Conservation (phyloP, 192 early-diverging fungal species). For the Backusella luteola region DNA sequence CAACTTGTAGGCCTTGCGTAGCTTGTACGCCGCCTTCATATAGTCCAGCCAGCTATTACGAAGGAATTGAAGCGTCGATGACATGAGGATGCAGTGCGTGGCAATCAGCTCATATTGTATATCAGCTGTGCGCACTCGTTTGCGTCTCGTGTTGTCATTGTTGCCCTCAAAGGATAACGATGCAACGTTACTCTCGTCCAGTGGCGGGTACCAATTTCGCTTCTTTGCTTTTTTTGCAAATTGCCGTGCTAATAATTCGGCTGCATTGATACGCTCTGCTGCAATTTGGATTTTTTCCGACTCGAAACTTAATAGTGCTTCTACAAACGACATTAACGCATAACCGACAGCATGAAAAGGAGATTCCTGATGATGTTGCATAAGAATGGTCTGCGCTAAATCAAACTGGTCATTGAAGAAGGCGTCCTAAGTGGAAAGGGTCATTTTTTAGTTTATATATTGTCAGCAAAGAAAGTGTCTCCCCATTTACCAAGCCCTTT, state of each 20-base stretch:
- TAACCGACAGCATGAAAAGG: constrained; percentile 37
- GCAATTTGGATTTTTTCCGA: constrained; percentile 26
- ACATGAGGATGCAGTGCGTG: constrained; percentile 35
- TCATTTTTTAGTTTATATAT: neutral
- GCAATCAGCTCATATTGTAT: constrained; percentile 31
- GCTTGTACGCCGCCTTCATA: constrained; percentile 34
- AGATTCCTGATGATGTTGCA: constrained; percentile 23
- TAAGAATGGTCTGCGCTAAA: constrained; percentile 25
- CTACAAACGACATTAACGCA: constrained; percentile 36
- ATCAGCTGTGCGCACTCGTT: neutral
- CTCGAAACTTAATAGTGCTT: constrained; percentile 37
- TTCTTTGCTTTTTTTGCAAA: constrained; percentile 11
- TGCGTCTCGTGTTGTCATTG: neutral
- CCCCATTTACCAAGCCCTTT: constrained; percentile 6
- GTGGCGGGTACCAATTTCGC: neutral
- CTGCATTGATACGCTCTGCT: constrained; percentile 17
- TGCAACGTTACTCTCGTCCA: neutral
- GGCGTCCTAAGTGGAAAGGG: constrained; percentile 19
- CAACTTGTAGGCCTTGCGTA: constrained; percentile 37
- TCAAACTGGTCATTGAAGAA: constrained; percentile 39
- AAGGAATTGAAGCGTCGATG: constrained; percentile 36
- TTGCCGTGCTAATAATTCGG: constrained; percentile 22
- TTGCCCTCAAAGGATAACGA: neutral
- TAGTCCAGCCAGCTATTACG: constrained; percentile 36
- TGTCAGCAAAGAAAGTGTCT: too few relatives aligned